Evolutionary conservation across 179 eudicot genomes (phyloP), one percentile per base, ranked within the genome.

Genomic region (Beta macrorhiza): DNA sequence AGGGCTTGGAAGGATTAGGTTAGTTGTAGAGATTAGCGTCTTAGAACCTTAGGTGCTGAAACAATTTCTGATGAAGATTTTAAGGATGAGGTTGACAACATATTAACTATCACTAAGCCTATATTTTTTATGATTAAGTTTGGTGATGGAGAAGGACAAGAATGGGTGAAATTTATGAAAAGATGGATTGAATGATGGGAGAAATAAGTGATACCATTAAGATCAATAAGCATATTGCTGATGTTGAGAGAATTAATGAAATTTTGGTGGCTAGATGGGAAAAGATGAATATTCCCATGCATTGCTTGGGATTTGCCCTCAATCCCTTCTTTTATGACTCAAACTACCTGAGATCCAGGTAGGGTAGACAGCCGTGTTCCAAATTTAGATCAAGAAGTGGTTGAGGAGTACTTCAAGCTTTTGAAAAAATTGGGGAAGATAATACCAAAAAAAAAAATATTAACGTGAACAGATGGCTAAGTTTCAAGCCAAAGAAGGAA

Each of bases 1-100:
- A 42, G 67, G 16, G 14, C n/a, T 7, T 75, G 68, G 78, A 58
- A 59, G 61, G 78, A 75, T 17, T 63, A 59, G 79, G n/a, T 22
- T 7, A 77, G 47, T 11, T 11, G 2, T 5, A 45, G 79, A 3
- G 79, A 77, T 37, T 37, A 1, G 42, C 42, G 3, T 37, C 42
- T 37, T 37, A 37, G 9, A 42, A 64, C 29, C 5, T 1, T 64
- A 77, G 62, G 12, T 77, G 57, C 74, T 32, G 1, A 42, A 7
- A 29, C 52, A 3, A 67, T 67, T 13, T 9, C 56, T 16, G 20
- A n/a, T 1, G 57, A 67, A 3, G 42, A 44, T 4, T 78, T 72
- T 45, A 29, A 74, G 80, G 63, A 72, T 17, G 29, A 67, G 5
- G 20, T 67, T 25, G 53, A 67, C 14, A 15, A 25, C 53, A 4